Conservation (phyloP, 192 early-diverging fungal genomes). For the Backusella circina region DNA sequence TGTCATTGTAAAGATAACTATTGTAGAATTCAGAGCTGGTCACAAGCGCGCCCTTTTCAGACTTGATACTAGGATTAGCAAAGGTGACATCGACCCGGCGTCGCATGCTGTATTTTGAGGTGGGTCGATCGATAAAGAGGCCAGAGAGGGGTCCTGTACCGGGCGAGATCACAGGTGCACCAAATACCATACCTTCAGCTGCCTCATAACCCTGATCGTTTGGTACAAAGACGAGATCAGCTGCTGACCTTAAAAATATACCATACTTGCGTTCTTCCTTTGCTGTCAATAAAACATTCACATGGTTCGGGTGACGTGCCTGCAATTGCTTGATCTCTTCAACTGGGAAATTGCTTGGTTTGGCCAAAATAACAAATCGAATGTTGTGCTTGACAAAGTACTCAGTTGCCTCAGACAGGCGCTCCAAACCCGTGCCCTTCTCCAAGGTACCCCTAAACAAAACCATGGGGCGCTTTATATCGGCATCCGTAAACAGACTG, state of each 20-base stretch:
- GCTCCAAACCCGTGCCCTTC: slow-evolving; percentile 39
- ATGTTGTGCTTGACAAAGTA: slow-evolving; percentile 35
- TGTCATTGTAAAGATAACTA: slow-evolving; percentile 39
- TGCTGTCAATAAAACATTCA: slow-evolving; percentile 28
- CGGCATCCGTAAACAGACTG: slow-evolving; percentile 34
- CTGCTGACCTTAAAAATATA: slow-evolving; percentile 45
- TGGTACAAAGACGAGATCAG: slow-evolving; percentile 24
- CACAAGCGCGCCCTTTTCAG: slow-evolving; percentile 10
- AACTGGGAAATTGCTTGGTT: not conserved
- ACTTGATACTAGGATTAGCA: not conserved
- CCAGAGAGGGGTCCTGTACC: slow-evolving; percentile 40
- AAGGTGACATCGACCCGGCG: not conserved
- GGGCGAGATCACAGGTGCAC: not conserved
- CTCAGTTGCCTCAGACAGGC: not conserved
- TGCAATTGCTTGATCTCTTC: not conserved
- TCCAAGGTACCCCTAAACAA: slow-evolving; percentile 51
- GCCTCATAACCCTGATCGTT: not conserved
- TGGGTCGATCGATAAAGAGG: slow-evolving; percentile 42
- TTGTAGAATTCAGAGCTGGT: slow-evolving; percentile 37
- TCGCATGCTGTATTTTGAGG: not conserved
- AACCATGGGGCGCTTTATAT: slow-evolving; percentile 41
- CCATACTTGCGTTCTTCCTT: slow-evolving; percentile 46
- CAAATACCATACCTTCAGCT: slow-evolving; percentile 5
- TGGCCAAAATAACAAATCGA: slow-evolving; percentile 31
- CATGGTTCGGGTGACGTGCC: slow-evolving; percentile 12